A percentile compares a stretch with the other conserved stretches of the same genome.
phyloP scores from a whole-genome alignment of 2,329 filamentous ascomycete genomes.

The Colletotrichum cuscutae region DNA sequence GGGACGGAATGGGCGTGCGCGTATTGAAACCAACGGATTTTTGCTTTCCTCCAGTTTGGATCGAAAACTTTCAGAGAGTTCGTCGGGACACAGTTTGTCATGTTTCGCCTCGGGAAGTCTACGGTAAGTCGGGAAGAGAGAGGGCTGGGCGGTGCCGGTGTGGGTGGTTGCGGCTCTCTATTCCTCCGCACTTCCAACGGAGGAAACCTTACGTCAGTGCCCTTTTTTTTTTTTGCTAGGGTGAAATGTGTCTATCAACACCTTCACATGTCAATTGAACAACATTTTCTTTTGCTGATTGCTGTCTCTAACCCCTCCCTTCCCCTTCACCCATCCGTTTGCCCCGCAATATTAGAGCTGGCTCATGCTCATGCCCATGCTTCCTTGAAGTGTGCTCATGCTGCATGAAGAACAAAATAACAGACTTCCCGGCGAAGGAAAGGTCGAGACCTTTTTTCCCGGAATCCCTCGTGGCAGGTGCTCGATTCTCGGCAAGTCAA shows the following conservation, averaged over 20 bases:
- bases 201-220: not conserved
- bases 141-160: not conserved
- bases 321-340: not conserved
- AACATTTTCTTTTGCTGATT: not conserved
- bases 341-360: conserved; percentile 13
- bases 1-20: not conserved
- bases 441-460: not conserved
- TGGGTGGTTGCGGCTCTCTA: conserved; percentile 12
- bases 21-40: not conserved
- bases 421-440: not conserved
- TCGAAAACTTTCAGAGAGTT: conserved; percentile 17
- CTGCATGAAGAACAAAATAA: conserved; percentile 6
- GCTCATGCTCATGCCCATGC: not conserved
- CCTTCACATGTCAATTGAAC: not conserved
- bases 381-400: not conserved
- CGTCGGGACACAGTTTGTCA: conserved; percentile 23
- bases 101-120: conserved; percentile 31
- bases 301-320: not conserved
- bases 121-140: conserved; percentile 5
- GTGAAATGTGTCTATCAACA: not conserved
- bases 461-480: not conserved
- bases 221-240: not conserved
- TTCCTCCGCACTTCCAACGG: not conserved
- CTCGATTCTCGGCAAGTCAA: not conserved
- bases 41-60: not conserved